A percentile compares a stretch with the other conserved stretches of the same genome.
These are phyloP conservation scores for Scheffersomyces ergatensis DNA, from an alignment of 805 yeast genomes.

Conservation along the genomic window DNA sequence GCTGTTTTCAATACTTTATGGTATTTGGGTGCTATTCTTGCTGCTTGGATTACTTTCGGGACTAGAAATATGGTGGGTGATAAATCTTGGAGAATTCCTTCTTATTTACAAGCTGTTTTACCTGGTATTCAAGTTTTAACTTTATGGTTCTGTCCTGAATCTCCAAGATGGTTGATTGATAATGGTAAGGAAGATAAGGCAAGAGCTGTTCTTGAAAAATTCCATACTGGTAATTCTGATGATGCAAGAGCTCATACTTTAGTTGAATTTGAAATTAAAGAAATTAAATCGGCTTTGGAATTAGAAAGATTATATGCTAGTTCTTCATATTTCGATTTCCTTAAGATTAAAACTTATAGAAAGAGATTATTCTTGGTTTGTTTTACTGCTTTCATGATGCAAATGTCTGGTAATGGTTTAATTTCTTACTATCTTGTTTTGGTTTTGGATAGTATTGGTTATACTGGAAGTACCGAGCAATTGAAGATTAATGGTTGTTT, in stretches of 20 bases:
- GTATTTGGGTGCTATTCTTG: slow-evolving; percentile 54
- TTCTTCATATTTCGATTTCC: slow-evolving; percentile 37
- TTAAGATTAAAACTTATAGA: slow-evolving; percentile 36
- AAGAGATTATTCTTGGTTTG: slow-evolving; percentile 38
- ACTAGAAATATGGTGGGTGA: slow-evolving; percentile 25
- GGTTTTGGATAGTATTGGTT: slow-evolving; percentile 53
- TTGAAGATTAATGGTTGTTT: slow-evolving; percentile 51
- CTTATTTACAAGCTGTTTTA: slow-evolving; percentile 47
- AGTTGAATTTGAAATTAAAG: slow-evolving; percentile 38
- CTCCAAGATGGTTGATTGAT: slow-evolving; percentile 45
- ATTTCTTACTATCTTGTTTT: slow-evolving; percentile 50
- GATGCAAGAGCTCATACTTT: slow-evolving; percentile 24
- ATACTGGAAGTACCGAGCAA: slow-evolving; percentile 44
- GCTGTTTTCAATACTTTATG: slow-evolving; percentile 50
- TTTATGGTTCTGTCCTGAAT: slow-evolving; percentile 45
- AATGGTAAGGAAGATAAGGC: slow-evolving; percentile 45
- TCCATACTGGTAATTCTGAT: slow-evolving; percentile 36
- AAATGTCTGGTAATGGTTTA: slow-evolving; percentile 51
- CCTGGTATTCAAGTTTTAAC: slow-evolving; percentile 40
- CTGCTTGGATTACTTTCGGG: slow-evolving; percentile 53
- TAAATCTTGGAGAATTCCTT: slow-evolving; percentile 56
- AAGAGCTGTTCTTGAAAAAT: slow-evolving; percentile 32
- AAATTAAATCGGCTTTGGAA: slow-evolving; percentile 38
- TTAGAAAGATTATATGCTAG: slow-evolving; percentile 32
- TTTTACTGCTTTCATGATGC: slow-evolving; percentile 37